A percentile compares a stretch with the other conserved stretches of the same genome.
Evolutionary conservation across 257 asterid genomes (phyloP).

Genomic region (Paulownia fortunei): DNA sequence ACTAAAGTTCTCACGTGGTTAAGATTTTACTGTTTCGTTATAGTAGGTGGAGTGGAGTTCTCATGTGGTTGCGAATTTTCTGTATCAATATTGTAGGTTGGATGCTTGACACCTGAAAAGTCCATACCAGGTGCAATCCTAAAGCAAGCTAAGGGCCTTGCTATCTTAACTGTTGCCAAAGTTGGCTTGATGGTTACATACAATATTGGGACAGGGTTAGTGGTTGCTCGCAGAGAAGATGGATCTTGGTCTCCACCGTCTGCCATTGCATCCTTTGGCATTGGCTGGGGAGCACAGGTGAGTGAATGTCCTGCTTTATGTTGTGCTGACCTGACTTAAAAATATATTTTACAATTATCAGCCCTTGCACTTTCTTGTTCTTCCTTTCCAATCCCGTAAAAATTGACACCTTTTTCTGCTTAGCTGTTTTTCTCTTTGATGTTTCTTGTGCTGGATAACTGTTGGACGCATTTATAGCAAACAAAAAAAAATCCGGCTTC

Average conservation of each 20-base stretch:
- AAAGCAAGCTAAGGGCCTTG: conserved; percentile 74
- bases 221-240: conserved; percentile 73
- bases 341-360: background rate
- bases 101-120: conserved; percentile 58
- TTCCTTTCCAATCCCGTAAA: background rate
- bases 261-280: conserved; percentile 71
- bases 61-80: background rate
- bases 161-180: conserved; percentile 69
- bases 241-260: conserved; percentile 91
- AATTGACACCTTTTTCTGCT: background rate
- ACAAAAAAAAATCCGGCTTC: too few species aligned
- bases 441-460: conserved; percentile 7
- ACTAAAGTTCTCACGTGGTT: conserved; percentile 4
- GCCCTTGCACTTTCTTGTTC: background rate
- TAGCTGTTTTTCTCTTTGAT: background rate
- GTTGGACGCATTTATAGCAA: background rate
- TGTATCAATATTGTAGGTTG: conserved; percentile 49
- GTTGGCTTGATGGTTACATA: conserved; percentile 83
- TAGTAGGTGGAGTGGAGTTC: background rate
- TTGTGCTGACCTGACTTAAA: background rate
- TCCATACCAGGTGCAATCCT: conserved; percentile 71
- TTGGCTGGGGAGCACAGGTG: conserved; percentile 90
- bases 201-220: conserved; percentile 74
- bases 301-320: conserved; percentile 5
- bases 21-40: background rate